These are phyloP conservation scores for Termitomyces sp. DNA, from an alignment of 768 basidiomycete species.

Conservation along the genomic window DNA sequence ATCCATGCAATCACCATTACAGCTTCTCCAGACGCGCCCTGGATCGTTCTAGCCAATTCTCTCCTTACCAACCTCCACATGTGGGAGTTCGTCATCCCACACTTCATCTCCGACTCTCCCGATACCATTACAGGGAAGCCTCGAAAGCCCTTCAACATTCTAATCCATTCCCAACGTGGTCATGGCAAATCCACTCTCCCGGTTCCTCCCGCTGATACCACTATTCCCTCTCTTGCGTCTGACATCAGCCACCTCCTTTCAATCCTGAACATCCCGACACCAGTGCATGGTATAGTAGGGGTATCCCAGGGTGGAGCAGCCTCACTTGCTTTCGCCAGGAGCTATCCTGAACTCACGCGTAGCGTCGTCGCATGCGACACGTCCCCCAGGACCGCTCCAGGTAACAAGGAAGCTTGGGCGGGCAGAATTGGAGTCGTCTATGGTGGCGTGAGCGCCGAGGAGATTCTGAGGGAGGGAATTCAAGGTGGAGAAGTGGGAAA, in stretches of 20 bases:
- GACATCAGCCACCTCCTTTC: slow-evolving; percentile 40
- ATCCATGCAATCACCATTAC: slow-evolving; percentile 42
- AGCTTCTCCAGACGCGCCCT: slow-evolving; percentile 37
- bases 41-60: slow-evolving; percentile 51
- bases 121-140: slow-evolving; percentile 17
- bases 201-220: slow-evolving; percentile 27
- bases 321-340: slow-evolving; percentile 42
- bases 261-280: slow-evolving; percentile 30
- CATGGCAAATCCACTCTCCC: slow-evolving; percentile 40
- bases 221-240: slow-evolving; percentile 42
- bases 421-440: slow-evolving; percentile 37
- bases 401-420: slow-evolving; percentile 49
- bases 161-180: slow-evolving; percentile 51
- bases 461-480: slow-evolving; percentile 8
- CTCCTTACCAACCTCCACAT: slow-evolving; percentile 45
- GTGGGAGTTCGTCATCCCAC: slow-evolving; percentile 45
- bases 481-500: slow-evolving; percentile 15
- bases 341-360: slow-evolving; percentile 31
- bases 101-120: slow-evolving; percentile 27
- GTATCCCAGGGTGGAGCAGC: slow-evolving; percentile 54
- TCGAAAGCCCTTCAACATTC: slow-evolving; percentile 37
- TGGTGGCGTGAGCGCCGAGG: slow-evolving; percentile 16
- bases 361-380: slow-evolving; percentile 51
- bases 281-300: slow-evolving; percentile 45
- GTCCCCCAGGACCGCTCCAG: slow-evolving; percentile 37